Evolutionary conservation across 768 basidiomycete species (phyloP), one percentile per base, ranked within the genome.

Genomic region (Xerocomellus chrysenteron): DNA sequence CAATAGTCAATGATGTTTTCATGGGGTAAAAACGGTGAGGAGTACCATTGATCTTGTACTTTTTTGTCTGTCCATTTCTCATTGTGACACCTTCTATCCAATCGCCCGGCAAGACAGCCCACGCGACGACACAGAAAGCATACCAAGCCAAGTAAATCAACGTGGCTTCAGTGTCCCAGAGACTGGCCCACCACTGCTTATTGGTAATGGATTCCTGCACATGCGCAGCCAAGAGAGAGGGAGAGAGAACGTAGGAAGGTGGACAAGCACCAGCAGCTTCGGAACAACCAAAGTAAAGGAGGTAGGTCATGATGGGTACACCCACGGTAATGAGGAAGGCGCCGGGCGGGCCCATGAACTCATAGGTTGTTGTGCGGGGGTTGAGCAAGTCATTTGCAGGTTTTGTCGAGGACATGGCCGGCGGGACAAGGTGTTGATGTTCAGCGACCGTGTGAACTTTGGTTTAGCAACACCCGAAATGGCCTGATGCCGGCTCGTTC

Each of bases 1-100:
- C 8, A 11, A 50, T 40, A 33, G 47, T 45, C 11, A 30, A 26
- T 7, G 5, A 47, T 17, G 11, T 14, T 7, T 28, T 30, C 9
- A 10, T 10, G 19, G 6, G 1, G 11, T 43, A 46, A 19, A 49
- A 13, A 24, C 16, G 8, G 19, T 7, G 37, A 40, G 24, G 72
- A 81, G 63, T 67, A 94, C 95, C 95, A 75, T 99, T 98, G 57
- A 97, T 93, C 76, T 92, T 98, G 80, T 99, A 99, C 57, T 80
- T 74, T 69, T 90, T 87, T 66, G 80, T 86, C 52, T 76, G 78
- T 0, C 95, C 95, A 41, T 84, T 86, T 45, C 97, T 81, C 63
- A 96, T 71, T 9, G 77, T 75, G 26, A 76, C 82, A 24, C 93
- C 93, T 46, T 88, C 77, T 6, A 93, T 77, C 75, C 78, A 78